phyloP scores from a whole-genome alignment of 768 basidiomycete genomes.

The Trametopsis cervina region DNA sequence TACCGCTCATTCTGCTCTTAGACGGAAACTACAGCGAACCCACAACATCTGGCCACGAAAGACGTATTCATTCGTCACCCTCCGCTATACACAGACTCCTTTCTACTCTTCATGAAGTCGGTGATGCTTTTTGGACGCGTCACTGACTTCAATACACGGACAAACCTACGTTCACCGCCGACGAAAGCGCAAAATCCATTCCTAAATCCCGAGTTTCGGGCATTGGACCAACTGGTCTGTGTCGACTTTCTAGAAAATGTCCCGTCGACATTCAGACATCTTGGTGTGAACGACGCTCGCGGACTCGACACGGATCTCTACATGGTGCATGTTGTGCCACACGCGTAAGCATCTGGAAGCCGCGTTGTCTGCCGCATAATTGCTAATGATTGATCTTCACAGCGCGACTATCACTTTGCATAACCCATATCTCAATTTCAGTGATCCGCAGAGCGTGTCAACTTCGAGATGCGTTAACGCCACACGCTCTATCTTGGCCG shows the following conservation, averaged over 20 bases:
- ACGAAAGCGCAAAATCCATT: conserved; percentile 72
- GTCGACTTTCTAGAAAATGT: conserved; percentile 63
- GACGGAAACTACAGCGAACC: conserved; percentile 60
- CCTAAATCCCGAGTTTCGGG: conserved; percentile 55
- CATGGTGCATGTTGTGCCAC: conserved; percentile 80
- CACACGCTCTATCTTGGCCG: conserved; percentile 63
- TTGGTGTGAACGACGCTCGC: conserved; percentile 48
- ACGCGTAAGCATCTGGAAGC: conserved; percentile 54
- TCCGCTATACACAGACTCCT: conserved; percentile 75
- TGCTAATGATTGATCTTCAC: conserved; percentile 6
- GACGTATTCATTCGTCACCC: conserved; percentile 67
- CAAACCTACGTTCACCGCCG: conserved; percentile 59
- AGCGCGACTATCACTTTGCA: conserved; percentile 88
- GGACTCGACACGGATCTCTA: conserved; percentile 77
- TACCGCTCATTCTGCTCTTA: conserved; percentile 21
- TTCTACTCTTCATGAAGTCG: conserved; percentile 73
- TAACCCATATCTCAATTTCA: conserved; percentile 76
- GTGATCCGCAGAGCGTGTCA: conserved; percentile 56
- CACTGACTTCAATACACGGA: conserved; percentile 79
- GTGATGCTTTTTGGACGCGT: conserved; percentile 82
- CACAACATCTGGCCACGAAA: conserved; percentile 60
- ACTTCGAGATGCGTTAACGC: conserved; percentile 70
- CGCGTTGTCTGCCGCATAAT: conserved; percentile 1
- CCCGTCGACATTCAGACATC: conserved; percentile 59
- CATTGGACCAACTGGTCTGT: conserved; percentile 62